Percentiles rank a stretch among this genome's conserved stretches.
phyloP scores from a whole-genome alignment of 2,329 filamentous ascomycete species.

The Myotisia sp. region DNA sequence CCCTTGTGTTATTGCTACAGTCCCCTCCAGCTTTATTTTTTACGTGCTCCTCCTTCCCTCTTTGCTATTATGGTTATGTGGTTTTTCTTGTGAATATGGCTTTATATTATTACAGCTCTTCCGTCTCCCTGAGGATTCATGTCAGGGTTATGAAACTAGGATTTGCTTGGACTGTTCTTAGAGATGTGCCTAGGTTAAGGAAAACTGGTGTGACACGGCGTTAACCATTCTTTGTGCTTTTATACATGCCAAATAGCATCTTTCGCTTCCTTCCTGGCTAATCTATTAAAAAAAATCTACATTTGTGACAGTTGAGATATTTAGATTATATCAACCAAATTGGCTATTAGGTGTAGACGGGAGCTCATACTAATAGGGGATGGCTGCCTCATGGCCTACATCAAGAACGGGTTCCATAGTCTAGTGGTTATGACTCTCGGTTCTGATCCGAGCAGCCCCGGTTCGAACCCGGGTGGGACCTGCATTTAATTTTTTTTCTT shows the following conservation, averaged over 20 bases:
- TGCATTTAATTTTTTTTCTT: too few species aligned
- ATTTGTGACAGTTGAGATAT: too few species aligned
- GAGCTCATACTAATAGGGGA: too few species aligned
- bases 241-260: not conserved
- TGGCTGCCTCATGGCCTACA: too few species aligned
- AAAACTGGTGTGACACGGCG: conserved; percentile 31
- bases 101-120: conserved; percentile 19
- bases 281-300: too few species aligned
- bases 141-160: conserved; percentile 15
- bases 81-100: conserved; percentile 30
- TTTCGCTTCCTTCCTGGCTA: too few species aligned
- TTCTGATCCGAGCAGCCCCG: too few species aligned
- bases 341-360: too few species aligned
- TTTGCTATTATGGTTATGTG: conserved; percentile 15
- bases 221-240: conserved; percentile 22
- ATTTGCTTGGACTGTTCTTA: conserved; percentile 19
- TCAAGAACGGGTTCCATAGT: too few species aligned
- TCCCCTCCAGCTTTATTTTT: conserved; percentile 14
- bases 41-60: conserved; percentile 14
- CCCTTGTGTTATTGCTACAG: conserved; percentile 15
- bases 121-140: conserved; percentile 15
- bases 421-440: too few species aligned
- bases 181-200: conserved; percentile 30
- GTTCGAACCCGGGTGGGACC: too few species aligned
- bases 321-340: too few species aligned